phyloP scores from a whole-genome alignment of 192 early-diverging fungal species.

The Chytriomyces confervae region DNA sequence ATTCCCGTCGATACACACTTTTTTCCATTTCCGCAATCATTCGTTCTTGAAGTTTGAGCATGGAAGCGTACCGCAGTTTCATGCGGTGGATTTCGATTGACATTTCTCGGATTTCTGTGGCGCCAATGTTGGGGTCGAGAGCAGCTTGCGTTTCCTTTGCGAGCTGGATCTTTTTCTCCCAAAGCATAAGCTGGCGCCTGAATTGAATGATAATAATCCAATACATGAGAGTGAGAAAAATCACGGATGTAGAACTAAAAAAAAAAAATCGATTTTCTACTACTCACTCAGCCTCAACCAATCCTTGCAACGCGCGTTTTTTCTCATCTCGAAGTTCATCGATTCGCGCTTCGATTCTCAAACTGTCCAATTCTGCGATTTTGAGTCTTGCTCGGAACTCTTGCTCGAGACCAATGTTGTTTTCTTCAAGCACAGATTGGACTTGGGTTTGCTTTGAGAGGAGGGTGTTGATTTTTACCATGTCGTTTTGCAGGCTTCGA shows the following conservation, averaged over 20 bases:
- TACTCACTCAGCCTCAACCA: constrained; percentile 64
- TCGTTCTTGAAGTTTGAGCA: constrained; percentile 69
- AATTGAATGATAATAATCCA: constrained; percentile 27
- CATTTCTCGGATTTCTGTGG: constrained; percentile 68
- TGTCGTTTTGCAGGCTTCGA: constrained; percentile 60
- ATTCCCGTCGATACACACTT: constrained; percentile 62
- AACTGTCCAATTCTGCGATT: constrained; percentile 61
- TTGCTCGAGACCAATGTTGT: constrained; percentile 63
- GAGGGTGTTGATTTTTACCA: constrained; percentile 69
- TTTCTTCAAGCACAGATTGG: constrained; percentile 60
- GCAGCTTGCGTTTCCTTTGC: constrained; percentile 70
- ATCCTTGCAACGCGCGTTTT: constrained; percentile 57
- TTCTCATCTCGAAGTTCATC: constrained; percentile 59
- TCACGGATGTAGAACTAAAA: neutral
- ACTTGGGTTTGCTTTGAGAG: constrained; percentile 56
- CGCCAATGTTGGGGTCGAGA: constrained; percentile 67
- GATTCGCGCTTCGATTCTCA: constrained; percentile 56
- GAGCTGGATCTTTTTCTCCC: constrained; percentile 73
- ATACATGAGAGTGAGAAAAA: neutral
- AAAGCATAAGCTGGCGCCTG: constrained; percentile 69
- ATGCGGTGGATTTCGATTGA: constrained; percentile 66
- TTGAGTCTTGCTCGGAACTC: constrained; percentile 63
- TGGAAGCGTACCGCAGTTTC: constrained; percentile 62
- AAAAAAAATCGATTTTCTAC: neutral
- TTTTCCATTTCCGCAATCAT: constrained; percentile 73